Evolutionary conservation across 1,139 yeast species (phyloP).

Genomic region (Yamadazyma pseudoaaseri): DNA sequence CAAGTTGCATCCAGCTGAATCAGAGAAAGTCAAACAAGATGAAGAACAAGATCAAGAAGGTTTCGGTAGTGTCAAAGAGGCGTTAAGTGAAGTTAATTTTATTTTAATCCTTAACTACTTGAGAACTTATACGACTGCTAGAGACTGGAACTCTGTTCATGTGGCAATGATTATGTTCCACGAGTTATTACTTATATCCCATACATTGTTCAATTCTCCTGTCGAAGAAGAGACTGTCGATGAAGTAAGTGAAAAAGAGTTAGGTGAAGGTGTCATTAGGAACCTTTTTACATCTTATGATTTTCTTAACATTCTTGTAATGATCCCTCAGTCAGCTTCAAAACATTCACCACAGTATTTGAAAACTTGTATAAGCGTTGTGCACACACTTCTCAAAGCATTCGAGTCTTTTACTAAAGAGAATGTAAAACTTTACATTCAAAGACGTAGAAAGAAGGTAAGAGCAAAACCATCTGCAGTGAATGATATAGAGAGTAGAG

Average conservation of each 20-base stretch:
- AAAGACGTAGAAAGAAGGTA: conserved; percentile 40
- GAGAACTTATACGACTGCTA: conserved; percentile 50
- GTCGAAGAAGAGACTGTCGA: conserved; percentile 49
- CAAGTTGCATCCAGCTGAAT: conserved; percentile 19
- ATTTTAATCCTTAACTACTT: conserved; percentile 58
- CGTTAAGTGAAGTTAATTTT: conserved; percentile 65
- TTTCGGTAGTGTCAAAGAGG: conserved; percentile 65
- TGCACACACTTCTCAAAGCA: conserved; percentile 64
- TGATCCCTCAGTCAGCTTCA: conserved; percentile 63
- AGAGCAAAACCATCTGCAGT: conserved; percentile 21
- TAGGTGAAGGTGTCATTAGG: conserved; percentile 48
- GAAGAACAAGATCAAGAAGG: conserved; percentile 35
- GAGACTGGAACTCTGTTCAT: conserved; percentile 59
- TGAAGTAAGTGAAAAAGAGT: conserved; percentile 46
- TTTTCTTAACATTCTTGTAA: conserved; percentile 57
- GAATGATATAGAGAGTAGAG: conserved; percentile 26
- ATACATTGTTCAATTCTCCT: conserved; percentile 37
- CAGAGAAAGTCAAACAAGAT: conserved; percentile 14
- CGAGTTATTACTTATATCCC: conserved; percentile 59
- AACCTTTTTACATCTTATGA: conserved; percentile 63
- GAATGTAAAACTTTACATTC: conserved; percentile 56
- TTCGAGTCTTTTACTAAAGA: conserved; percentile 67
- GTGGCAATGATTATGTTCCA: conserved; percentile 70
- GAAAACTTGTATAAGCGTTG: conserved; percentile 61
- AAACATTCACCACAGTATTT: conserved; percentile 67